phyloP scores from a whole-genome alignment of 805 yeast species.

The Sugiyamaella smithiae region DNA sequence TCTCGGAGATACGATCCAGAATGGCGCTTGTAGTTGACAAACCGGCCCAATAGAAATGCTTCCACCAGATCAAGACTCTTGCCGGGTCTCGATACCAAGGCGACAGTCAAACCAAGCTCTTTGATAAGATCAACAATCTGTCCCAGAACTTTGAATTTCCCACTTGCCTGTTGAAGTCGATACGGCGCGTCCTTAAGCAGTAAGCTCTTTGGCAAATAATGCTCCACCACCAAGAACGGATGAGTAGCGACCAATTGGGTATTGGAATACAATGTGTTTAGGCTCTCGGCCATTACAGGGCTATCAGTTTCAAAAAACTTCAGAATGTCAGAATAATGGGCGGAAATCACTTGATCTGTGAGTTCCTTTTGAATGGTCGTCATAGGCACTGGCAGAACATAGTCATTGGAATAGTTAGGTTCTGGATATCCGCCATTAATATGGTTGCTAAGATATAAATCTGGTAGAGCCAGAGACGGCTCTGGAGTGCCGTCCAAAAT shows the following conservation, averaged over 20 bases:
- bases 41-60: constrained; percentile 71
- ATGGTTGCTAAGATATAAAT: constrained; percentile 25
- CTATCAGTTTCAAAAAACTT: constrained; percentile 72
- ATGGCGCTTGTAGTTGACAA: constrained; percentile 60
- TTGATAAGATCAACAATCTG: constrained; percentile 59
- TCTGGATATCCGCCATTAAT: constrained; percentile 23
- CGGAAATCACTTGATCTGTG: constrained; percentile 85
- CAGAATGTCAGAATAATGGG: constrained; percentile 87
- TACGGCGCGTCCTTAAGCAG: constrained; percentile 67
- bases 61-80: constrained; percentile 73
- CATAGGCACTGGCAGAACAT: constrained; percentile 78
- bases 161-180: constrained; percentile 72
- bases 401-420: constrained; percentile 50
- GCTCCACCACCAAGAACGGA: constrained; percentile 81
- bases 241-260: constrained; percentile 81
- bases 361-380: constrained; percentile 82
- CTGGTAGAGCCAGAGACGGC: constrained; percentile 56
- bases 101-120: constrained; percentile 50
- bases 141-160: constrained; percentile 72
- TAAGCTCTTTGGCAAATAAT: constrained; percentile 78
- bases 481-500: constrained; percentile 83
- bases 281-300: constrained; percentile 65
- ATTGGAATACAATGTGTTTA: constrained; percentile 71
- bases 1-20: constrained; percentile 64
- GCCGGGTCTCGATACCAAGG: constrained; percentile 67